phyloP scores from a whole-genome alignment of 345 rosid genomes.

The Nephelium lappaceum region DNA sequence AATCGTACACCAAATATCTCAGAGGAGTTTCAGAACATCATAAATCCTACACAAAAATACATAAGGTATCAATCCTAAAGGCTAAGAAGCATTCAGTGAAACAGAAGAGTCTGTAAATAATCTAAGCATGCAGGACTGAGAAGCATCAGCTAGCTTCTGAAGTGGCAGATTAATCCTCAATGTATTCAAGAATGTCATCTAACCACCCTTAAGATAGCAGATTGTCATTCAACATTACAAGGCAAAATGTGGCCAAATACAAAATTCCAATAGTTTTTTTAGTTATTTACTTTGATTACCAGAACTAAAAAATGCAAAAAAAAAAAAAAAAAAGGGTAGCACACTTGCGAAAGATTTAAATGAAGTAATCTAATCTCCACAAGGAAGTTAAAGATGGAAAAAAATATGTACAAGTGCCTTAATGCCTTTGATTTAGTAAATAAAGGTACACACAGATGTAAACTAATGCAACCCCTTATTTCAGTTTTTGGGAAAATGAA shows the following conservation, averaged over 20 bases:
- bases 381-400: neutral
- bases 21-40: constrained; percentile 20
- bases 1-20: constrained; percentile 1
- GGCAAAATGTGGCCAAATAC: neutral
- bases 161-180: neutral
- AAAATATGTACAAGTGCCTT: neutral
- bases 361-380: neutral
- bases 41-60: constrained; percentile 13
- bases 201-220: neutral
- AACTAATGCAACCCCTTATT: neutral
- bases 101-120: neutral
- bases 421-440: neutral
- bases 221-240: neutral
- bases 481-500: neutral
- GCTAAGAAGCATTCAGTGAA: neutral
- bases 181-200: neutral
- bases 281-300: neutral
- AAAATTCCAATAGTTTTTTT: neutral
- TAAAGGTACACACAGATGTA: neutral
- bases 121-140: neutral
- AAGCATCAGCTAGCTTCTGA: neutral
- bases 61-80: neutral
- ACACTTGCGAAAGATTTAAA: no score
- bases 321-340: no score
- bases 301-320: no score